Evolutionary conservation across 768 basidiomycete genomes (phyloP), one percentile per base, ranked within the genome.

Genomic region (Cystofilobasidium capitatum): DNA sequence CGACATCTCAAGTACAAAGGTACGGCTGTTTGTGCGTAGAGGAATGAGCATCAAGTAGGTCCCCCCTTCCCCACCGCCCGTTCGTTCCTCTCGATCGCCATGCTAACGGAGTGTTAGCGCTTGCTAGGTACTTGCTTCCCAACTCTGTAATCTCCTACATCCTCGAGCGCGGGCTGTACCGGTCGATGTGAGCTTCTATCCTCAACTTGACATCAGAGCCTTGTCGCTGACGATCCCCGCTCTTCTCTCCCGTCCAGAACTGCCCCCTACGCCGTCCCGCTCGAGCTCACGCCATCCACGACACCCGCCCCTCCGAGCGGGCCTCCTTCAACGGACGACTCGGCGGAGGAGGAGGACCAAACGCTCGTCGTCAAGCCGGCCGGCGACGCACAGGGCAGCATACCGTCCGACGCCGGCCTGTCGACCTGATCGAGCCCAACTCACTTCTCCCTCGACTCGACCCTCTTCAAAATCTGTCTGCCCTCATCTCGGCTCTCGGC

Each of bases 1-100:
- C 75, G 92, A 97, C 75, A 92, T 97, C 54, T 93, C 91, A 9
- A 91, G 89, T 71, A 96, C 93, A 26, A 97, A 96, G 81, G 91
- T 80, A 24, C 85, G 72, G 42, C 70, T 81, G 29, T 81, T 80
- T 66, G 77, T 80, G 10, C 71, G 78, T n/a, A 76, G 80, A 57
- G 79, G 79, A 7, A 80, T 81, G 80, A 78, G 76, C 70, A 79
- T 81, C 70, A 78, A 79, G 76, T 78, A 70, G 71, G 78, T 74
- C 59, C 20, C 35, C 39, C 47, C 36, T 9, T 37, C 17, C 39
- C 33, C 29, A 7, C 33, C 51, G 40, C 29, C 20, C 33, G 33
- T 37, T 12, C 13, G 14, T 37, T 29, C 17, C 39, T 20, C 40
- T 29, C n/a, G 22, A 17, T 61, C 62, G 29, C n/a, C n/a, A 35